phyloP scores from a whole-genome alignment of 2,329 filamentous ascomycete species.

The Daldinia sp. region DNA sequence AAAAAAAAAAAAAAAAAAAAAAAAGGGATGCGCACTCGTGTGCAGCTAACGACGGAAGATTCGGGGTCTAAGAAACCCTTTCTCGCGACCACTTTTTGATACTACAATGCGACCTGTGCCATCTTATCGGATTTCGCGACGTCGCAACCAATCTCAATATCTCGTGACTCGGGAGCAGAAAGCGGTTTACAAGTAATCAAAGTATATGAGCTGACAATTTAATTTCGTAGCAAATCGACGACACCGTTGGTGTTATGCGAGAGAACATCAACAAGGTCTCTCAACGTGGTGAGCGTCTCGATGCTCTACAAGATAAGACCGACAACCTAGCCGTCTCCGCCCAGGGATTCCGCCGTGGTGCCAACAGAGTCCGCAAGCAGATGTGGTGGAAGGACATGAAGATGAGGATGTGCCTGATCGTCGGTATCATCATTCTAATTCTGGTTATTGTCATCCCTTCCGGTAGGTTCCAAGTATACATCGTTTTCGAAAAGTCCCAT shows the following conservation, averaged over 20 bases:
- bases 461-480: conserved; percentile 65
- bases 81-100: not conserved
- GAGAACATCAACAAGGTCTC: conserved; percentile 98
- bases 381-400: conserved; percentile 99
- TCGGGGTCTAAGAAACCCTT: not conserved
- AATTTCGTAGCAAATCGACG: conserved; percentile 85
- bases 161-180: conserved; percentile 34
- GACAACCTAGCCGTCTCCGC: conserved; percentile 92
- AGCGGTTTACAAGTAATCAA: not conserved
- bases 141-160: conserved; percentile 7
- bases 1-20: conserved; percentile 8
- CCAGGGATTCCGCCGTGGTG: conserved; percentile 93
- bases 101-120: not conserved
- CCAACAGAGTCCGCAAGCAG: conserved; percentile 94
- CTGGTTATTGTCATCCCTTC: conserved; percentile 93
- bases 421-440: conserved; percentile 89
- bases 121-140: conserved; percentile 4
- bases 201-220: conserved; percentile 2
- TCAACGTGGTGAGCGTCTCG: conserved; percentile 73
- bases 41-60: conserved; percentile 3
- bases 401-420: conserved; percentile 97
- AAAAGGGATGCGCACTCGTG: conserved; percentile 11
- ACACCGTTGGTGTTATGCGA: conserved; percentile 93
- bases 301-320: conserved; percentile 59
- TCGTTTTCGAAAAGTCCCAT: not conserved